A percentile compares a stretch with the other conserved stretches of the same genome.
Conservation (phyloP, 1,284 basidiomycete genomes). For the Agaricales sp. region DNA sequence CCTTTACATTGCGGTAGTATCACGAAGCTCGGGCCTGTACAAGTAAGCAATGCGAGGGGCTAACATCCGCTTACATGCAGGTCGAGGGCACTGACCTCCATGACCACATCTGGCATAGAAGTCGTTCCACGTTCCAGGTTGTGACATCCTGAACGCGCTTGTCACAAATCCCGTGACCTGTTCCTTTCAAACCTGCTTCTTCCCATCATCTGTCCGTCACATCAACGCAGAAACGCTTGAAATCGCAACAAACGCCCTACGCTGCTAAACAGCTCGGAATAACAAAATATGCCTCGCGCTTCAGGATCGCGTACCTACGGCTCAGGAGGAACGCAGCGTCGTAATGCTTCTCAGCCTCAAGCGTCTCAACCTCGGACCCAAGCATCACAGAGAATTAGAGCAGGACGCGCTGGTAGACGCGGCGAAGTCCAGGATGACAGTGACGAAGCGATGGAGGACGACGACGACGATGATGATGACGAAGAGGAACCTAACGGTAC, state of each 20-base stretch:
- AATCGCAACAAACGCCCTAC: neutral
- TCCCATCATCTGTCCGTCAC: neutral
- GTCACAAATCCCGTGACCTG: neutral
- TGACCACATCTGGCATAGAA: too few species aligned
- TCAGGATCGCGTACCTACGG: too few species aligned
- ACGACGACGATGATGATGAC: conserved; percentile 22
- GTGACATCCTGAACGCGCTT: too few species aligned
- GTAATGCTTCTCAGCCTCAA: neutral
- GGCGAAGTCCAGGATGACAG: conserved; percentile 14
- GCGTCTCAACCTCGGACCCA: neutral
- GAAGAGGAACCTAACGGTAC: conserved; percentile 14
- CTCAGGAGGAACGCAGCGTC: conserved; percentile 7
- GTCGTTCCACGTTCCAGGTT: too few species aligned
- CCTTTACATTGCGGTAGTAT: too few species aligned
- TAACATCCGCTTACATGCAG: too few species aligned
- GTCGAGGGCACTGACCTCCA: too few species aligned
- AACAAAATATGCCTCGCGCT: neutral
- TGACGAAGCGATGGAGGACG: conserved; percentile 19
- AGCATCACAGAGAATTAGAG: neutral
- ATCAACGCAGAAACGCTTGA: neutral
- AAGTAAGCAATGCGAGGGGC: too few species aligned
- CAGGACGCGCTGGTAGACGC: neutral
- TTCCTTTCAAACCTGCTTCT: neutral
- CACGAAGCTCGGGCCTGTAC: too few species aligned
- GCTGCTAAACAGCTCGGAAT: neutral